Evolutionary conservation across 768 basidiomycete genomes (phyloP).

Genomic region (Russula sp.): DNA sequence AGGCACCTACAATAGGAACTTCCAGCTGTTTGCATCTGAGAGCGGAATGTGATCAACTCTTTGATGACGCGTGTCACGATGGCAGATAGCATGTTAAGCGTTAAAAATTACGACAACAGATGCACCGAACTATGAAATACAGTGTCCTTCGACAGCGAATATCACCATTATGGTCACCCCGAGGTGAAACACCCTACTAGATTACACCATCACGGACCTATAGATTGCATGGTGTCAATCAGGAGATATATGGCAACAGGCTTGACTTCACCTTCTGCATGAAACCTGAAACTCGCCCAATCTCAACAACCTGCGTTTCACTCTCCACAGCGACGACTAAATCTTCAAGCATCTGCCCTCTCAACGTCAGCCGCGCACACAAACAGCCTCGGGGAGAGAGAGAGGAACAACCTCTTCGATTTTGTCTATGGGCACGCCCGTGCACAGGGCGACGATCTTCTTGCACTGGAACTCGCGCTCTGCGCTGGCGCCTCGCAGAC

Average conservation of each 20-base stretch:
- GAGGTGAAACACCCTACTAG: slow-evolving; percentile 25
- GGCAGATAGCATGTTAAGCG: slow-evolving; percentile 15
- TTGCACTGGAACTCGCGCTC: slow-evolving; percentile 90
- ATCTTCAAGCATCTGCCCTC: slow-evolving; percentile 67
- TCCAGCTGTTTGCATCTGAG: slow-evolving; percentile 82
- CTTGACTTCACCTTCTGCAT: slow-evolving; percentile 70
- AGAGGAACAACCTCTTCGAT: slow-evolving; percentile 70
- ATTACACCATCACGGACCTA: slow-evolving; percentile 60
- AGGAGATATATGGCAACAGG: not conserved
- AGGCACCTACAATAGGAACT: slow-evolving; percentile 90
- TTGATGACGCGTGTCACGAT: not conserved
- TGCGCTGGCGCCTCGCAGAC: slow-evolving; percentile 69
- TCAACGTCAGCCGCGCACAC: slow-evolving; percentile 12
- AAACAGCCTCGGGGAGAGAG: not conserved
- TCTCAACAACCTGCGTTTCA: slow-evolving; percentile 73
- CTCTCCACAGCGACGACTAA: slow-evolving; percentile 84
- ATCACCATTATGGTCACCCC: not conserved
- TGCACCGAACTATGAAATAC: slow-evolving; percentile 18
- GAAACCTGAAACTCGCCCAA: slow-evolving; percentile 80
- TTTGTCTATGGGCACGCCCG: slow-evolving; percentile 77
- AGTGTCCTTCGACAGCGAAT: slow-evolving; percentile 7
- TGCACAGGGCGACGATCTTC: slow-evolving; percentile 84
- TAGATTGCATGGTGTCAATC: slow-evolving; percentile 1
- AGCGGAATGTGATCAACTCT: slow-evolving; percentile 13
- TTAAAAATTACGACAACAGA: slow-evolving; percentile 13